Percentiles rank a stretch among this genome's conserved stretches.
Evolutionary conservation across 2,329 filamentous ascomycete genomes (phyloP).

Genomic region (Pseudogymnoascus sp.): DNA sequence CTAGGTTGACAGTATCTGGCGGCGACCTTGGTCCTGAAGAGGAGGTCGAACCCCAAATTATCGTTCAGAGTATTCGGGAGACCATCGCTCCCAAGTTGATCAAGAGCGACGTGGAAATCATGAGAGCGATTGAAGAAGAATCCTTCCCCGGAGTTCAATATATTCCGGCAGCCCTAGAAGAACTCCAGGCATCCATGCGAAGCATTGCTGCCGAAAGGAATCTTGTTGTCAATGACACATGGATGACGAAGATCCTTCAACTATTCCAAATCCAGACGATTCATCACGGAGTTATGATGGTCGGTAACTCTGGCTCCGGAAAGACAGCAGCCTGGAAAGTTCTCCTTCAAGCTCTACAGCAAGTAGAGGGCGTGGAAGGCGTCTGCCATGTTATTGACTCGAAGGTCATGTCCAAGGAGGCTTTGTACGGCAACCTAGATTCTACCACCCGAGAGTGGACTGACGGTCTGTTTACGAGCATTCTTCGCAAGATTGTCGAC

Average conservation of each 20-base stretch:
- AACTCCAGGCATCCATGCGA: constrained; percentile 73
- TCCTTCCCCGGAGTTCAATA: constrained; percentile 94
- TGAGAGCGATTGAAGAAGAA: constrained; percentile 73
- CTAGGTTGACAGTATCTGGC: constrained; percentile 56
- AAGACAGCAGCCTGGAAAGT: constrained; percentile 95
- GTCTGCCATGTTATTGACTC: constrained; percentile 97
- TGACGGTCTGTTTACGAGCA: constrained; percentile 95
- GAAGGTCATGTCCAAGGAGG: constrained; percentile 99
- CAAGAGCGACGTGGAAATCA: constrained; percentile 79
- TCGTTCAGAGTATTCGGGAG: constrained; percentile 96
- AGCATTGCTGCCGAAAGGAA: constrained; percentile 78
- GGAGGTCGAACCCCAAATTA: constrained; percentile 87
- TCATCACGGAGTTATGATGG: constrained; percentile 99
- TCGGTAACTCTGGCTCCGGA: constrained; percentile 92
- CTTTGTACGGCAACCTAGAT: constrained; percentile 89
- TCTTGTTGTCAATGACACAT: constrained; percentile 82
- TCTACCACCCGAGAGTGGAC: constrained; percentile 98
- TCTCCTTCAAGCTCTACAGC: constrained; percentile 81
- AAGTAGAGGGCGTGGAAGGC: constrained; percentile 85
- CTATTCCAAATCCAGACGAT: constrained; percentile 97
- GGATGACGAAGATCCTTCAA: constrained; percentile 96
- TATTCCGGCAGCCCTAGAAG: constrained; percentile 75
- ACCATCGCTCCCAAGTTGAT: constrained; percentile 98
- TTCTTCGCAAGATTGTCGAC: constrained; percentile 95
- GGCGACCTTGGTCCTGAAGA: constrained; percentile 58